Evolutionary conservation across 1,284 basidiomycete genomes (phyloP), one percentile per base, ranked within the genome.

Genomic region (Irpex rosettiformis): DNA sequence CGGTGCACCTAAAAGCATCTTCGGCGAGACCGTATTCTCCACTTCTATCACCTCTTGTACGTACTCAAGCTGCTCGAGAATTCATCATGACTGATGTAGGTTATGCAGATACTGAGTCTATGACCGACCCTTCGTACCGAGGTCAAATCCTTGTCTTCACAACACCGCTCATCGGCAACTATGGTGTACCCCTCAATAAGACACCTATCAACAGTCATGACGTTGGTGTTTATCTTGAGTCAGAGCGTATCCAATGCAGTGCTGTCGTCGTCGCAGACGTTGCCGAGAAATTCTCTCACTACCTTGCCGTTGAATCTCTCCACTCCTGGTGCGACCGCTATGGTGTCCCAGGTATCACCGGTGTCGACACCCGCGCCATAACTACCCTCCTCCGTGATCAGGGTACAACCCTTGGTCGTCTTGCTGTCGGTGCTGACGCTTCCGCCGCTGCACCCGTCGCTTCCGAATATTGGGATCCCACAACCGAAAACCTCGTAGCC

Each of bases 71-170:
- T 29, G 24, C 48, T 33, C n/a, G n/a, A n/a, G n/a, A n/a, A n/a
- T n/a, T n/a, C n/a, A n/a, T n/a, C n/a, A n/a, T n/a, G n/a, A n/a
- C n/a, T n/a, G n/a, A n/a, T n/a, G n/a, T n/a, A n/a, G n/a, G n/a
- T n/a, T n/a, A n/a, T n/a, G 18, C 65, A 94, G 93, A 99, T 76
- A 98, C 96, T 57, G 97, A 99, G 77, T 98, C 95, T 13, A 97
- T 99, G 94, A 99, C 96, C 51, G 96, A 99, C 72, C 96, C 96
- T 4, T 99, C 97, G 7, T 99, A 99, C 77, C 92, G 94, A 37
- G 92, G 94, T 56, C 97, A 99, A 77, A 94, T 99, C 67, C 85
- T 99, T 62, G 95, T 98, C 60, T 99, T 99, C 78, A 99, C 96
- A 27, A 93, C 96, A 3, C 96, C 97, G 24, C 85, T 99, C 74